Evolutionary conservation across 495 filamentous ascomycete genomes (phyloP), one percentile per base, ranked within the genome.

Genomic region (Rhypophila decipiens): DNA sequence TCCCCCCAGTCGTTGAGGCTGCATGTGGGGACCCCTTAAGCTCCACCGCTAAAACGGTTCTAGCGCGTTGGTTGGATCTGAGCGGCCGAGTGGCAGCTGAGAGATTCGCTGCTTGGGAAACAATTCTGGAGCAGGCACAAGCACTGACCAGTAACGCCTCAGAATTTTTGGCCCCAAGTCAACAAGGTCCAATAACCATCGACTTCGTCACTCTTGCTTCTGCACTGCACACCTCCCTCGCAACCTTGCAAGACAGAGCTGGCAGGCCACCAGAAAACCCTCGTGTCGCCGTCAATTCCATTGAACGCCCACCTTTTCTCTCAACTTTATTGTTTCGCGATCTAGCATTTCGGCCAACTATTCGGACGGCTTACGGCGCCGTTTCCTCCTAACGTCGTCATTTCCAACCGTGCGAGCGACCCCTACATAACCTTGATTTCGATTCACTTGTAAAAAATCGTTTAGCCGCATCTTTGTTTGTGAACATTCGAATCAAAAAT

Each of bases 181-280:
- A 67, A 67, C 64, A 65, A 58, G 52, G 45, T 50, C 64, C 62
- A 67, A 67, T 67, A 49, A 55, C 40, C 39, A 55, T 57, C 61
- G 54, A 47, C 57, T 65, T 65, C 62, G 59, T 65, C 59, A 58
- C 56, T 60, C 49, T 20, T 53, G 51, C 55, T 47, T 29, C 50
- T 54, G 46, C 46, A 41, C 44, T 40, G 45, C 44, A 8, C 49
- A 47, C 44, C 29, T 41, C 44, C 35, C 39, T 22, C 41, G 20
- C 12, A n/a, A 18, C 10, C 15, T 18, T n/a, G 8, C 36, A n/a
- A 17, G 15, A 38, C 10, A n/a, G 20, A 13, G 12, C 17, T 15
- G 1, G 13, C 39, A 21, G 22, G 13, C 17, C 20, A 10, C 39
- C 39, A 11, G 38, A 11, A 3, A 17, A 5, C 19, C 18, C 13